Base-by-base conservation (phyloP, 352 stramenopile species). In the Globisporangium ultimum region DNA sequence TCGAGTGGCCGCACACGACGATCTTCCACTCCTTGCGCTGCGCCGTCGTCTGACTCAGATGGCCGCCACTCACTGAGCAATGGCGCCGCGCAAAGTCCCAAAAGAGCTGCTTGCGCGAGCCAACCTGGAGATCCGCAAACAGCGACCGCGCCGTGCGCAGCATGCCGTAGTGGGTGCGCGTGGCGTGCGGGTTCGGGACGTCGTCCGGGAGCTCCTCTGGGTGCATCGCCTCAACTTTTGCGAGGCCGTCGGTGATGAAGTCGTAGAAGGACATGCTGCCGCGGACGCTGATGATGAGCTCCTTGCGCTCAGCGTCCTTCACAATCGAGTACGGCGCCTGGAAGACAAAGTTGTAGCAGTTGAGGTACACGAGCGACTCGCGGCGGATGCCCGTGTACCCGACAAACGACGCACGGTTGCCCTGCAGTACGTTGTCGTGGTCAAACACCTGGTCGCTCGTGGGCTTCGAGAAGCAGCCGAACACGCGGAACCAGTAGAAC, bases 231-330 rank as follows among this genome's bases (percentile, higher is more conserved):
- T 87, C 76, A 24, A 88, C 83, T 41, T 88, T 71, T 6, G 76
- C 80, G 57, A 92, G 70, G 1, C 76, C 76, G 56, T 92, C 80
- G 20, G 83, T 92, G 45, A 89, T 68, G 61, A 89, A 88, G 62
- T 92, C 80, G 61, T 90, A 87, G 56, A 89, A 92, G 34, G 76
- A 88, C 58, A 92, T 72, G 49, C 72, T 87, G n/a, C 80, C 83
- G 18, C 83, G 83, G 38, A 90, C 73, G 58, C 72, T 80, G 54
- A 92, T 82, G 64, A 92, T 87, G 68, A 92, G 70, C 60, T 90
- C 74, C 46, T 71, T 72, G 45, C 78, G 78, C 17, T 61, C 49
- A 43, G 68, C 60, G 71, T 92, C 80, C 55, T 84, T 85, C 55
- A 89, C 79, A 52, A 90, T 88, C 46, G 74, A 84, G 58, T 89